A percentile compares a stretch with the other conserved stretches of the same genome.
Conservation (phyloP, 441 rosid species). For the Jatropha multifida region DNA sequence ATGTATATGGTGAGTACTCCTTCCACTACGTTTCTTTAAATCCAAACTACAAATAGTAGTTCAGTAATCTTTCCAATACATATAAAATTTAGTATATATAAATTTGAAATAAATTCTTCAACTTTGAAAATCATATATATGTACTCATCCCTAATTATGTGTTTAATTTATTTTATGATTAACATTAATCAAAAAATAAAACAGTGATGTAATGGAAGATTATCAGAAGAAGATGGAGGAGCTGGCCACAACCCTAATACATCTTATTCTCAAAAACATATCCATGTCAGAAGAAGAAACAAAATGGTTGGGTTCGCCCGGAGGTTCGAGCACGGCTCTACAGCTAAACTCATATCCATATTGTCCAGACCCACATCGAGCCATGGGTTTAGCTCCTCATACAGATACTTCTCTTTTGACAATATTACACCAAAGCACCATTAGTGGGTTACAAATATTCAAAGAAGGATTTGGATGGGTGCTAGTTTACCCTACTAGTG, state of each 20-base stretch:
- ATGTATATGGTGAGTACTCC: neutral
- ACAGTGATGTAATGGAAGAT: slow-evolving; percentile 56
- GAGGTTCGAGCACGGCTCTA: slow-evolving; percentile 43
- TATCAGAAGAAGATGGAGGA: slow-evolving; percentile 67
- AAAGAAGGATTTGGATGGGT: slow-evolving; percentile 67
- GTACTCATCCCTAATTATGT: no score
- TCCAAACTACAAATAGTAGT: neutral
- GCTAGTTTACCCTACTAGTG: slow-evolving; percentile 51
- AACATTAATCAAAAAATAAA: neutral
- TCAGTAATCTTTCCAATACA: neutral
- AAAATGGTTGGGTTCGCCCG: slow-evolving; percentile 46
- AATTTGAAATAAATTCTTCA: no score
- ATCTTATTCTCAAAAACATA: slow-evolving; percentile 49
- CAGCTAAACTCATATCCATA: slow-evolving; percentile 78
- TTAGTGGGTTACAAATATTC: slow-evolving; percentile 59
- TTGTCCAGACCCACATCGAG: slow-evolving; percentile 75
- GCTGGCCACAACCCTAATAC: slow-evolving; percentile 56
- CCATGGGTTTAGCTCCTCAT: slow-evolving; percentile 91
- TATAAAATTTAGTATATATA: neutral
- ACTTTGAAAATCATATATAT: no score
- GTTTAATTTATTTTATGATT: no score
- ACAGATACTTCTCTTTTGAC: slow-evolving; percentile 81
- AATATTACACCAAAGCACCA: slow-evolving; percentile 57
- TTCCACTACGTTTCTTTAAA: neutral
- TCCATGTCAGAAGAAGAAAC: slow-evolving; percentile 43